phyloP scores from a whole-genome alignment of 768 basidiomycete genomes.

The Zangia roseola region DNA sequence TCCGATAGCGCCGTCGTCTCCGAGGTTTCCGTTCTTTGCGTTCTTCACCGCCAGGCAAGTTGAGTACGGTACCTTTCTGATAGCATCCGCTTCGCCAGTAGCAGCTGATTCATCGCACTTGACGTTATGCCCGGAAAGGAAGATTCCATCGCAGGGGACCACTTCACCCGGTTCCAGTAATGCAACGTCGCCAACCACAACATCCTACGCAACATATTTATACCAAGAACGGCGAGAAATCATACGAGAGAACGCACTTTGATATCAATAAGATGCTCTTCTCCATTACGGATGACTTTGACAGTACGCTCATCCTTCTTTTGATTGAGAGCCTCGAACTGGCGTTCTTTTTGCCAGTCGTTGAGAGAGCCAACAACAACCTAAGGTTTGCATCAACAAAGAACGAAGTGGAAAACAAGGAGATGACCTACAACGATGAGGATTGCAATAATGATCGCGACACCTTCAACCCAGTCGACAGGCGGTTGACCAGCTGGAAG shows the following conservation, averaged over 20 bases:
- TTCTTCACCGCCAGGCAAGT: constrained; percentile 60
- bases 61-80: constrained; percentile 80
- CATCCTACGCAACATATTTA: constrained; percentile 51
- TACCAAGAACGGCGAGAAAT: constrained; percentile 6
- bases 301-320: constrained; percentile 93
- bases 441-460: constrained; percentile 76
- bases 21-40: constrained; percentile 24
- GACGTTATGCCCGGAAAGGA: constrained; percentile 89
- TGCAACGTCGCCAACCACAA: constrained; percentile 93
- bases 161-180: constrained; percentile 94
- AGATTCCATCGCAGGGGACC: constrained; percentile 93
- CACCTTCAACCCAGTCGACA: constrained; percentile 97
- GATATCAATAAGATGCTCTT: constrained; percentile 74
- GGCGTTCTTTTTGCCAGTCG: constrained; percentile 98
- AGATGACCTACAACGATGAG: constrained; percentile 59
- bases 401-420: not conserved
- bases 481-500: constrained; percentile 60
- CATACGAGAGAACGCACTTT: constrained; percentile 50
- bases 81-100: constrained; percentile 95
- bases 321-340: constrained; percentile 89
- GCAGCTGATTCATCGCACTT: constrained; percentile 96
- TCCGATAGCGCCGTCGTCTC: constrained; percentile 24
- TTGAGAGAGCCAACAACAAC: constrained; percentile 91
- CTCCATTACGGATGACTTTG: constrained; percentile 74
- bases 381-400: constrained; percentile 34